A percentile compares a stretch with the other conserved stretches of the same genome.
These are phyloP conservation scores for Aspergillus transmontanensis DNA, from an alignment of 2,329 filamentous ascomycete genomes.

Conservation along the genomic window DNA sequence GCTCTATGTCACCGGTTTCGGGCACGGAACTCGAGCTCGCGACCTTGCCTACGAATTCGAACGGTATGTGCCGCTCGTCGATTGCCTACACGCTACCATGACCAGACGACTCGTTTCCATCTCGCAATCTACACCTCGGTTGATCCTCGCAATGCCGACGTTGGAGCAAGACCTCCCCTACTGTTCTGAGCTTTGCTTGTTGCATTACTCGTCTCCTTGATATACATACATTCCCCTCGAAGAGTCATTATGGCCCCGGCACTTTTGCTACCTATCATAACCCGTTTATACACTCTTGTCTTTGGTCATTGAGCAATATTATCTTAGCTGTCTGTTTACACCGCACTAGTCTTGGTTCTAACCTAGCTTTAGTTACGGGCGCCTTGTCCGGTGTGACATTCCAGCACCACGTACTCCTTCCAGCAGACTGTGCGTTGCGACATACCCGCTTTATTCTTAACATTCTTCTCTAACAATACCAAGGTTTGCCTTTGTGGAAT, in stretches of 20 bases:
- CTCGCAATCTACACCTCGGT: slow-evolving; percentile 38
- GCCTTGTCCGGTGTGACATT: slow-evolving; percentile 97
- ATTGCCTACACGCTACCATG: slow-evolving; percentile 44
- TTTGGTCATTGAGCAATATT: slow-evolving; percentile 14
- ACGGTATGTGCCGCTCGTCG: slow-evolving; percentile 81
- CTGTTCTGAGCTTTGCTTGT: slow-evolving; percentile 13
- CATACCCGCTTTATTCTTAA: slow-evolving; percentile 3
- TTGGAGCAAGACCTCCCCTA: slow-evolving; percentile 18
- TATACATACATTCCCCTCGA: slow-evolving; percentile 14
- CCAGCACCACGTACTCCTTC: slow-evolving; percentile 91
- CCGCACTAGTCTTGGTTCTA: slow-evolving; percentile 31
- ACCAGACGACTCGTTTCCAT: slow-evolving; percentile 36
- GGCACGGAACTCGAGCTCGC: slow-evolving; percentile 96
- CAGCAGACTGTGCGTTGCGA: slow-evolving; percentile 81
- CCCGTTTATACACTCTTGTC: neutral
- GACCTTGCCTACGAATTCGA: slow-evolving; percentile 99
- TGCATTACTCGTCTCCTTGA: slow-evolving; percentile 5
- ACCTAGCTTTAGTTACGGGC: slow-evolving; percentile 75
- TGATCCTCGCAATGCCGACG: slow-evolving; percentile 27
- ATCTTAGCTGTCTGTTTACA: neutral
- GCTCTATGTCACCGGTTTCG: slow-evolving; percentile 98
- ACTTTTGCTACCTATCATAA: neutral
- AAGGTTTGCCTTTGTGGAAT: slow-evolving; percentile 97
- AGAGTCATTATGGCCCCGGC: neutral
- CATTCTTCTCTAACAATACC: slow-evolving; percentile 41